Base-by-base conservation (phyloP, 2,329 filamentous ascomycete species). In the Botrytis elliptica region DNA sequence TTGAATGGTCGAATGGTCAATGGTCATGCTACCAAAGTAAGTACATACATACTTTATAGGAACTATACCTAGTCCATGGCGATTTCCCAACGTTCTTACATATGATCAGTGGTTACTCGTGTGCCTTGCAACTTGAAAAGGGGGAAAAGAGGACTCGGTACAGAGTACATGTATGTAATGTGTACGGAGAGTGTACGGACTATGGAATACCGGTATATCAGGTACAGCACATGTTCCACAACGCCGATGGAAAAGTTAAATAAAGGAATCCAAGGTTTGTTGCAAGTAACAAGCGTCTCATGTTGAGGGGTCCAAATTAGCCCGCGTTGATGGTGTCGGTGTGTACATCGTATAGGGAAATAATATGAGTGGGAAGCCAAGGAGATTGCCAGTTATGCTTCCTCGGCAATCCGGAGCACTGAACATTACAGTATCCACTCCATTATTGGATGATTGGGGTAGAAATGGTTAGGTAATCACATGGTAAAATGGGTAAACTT, bases 311-410 rank as follows among this genome's bases (percentile, higher is more conserved):
- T 55, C n/a, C 52, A 29, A 18, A 63, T 60, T 63, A n/a, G 22
- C 25, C 22, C 22, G 22, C 25, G 7, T 38, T 44, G 38, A 67
- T 52, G 20, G 46, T 55, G 40, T 67, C 65, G 65, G 46, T 67
- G 65, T 67, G 46, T 4, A 40, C 8, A 40, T 63, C 14, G 36
- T 38, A n/a, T 16, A 55, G 44, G 36, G 16, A 33, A 38, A 16
- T 38, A 7, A 38, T 52, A 20, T 55, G 65, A 40, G 65, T 55
- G 65, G 65, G 46, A 40, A 68, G 25, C 52, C 25, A 29, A 10
- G 46, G 65, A 55, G 65, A 55, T 55, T 55, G 65, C 65, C 46
- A 55, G 25, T 52, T 29, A 29, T 55, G 65, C 65, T 29, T 29
- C 1, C 20, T 49, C 42, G 63, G 63, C 29, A 22, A 65, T 46